Percentiles rank a stretch among this genome's conserved stretches.
phyloP scores from a whole-genome alignment of 2,329 filamentous ascomycete species.

The Fusarium caatingaense region DNA sequence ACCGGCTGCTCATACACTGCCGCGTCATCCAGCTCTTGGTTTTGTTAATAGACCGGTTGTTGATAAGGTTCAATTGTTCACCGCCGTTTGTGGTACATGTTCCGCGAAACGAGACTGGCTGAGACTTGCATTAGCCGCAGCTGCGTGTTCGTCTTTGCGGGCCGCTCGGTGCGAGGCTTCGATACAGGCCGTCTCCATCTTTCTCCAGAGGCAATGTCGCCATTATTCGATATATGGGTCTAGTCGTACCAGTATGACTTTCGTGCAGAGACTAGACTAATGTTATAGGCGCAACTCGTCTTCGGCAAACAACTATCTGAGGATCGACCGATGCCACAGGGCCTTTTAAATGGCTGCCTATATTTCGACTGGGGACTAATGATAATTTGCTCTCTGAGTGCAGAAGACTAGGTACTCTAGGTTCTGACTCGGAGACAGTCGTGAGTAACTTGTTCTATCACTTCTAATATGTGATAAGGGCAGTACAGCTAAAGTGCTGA shows the following conservation, averaged over 20 bases:
- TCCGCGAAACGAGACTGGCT: constrained; percentile 13
- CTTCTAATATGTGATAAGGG: not conserved
- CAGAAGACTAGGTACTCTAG: not conserved
- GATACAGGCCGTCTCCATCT: constrained; percentile 35
- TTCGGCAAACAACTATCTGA: not conserved
- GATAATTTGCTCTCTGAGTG: not conserved
- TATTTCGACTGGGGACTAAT: not conserved
- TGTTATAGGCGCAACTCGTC: not conserved
- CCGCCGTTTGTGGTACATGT: constrained; percentile 41
- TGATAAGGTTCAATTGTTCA: constrained; percentile 34
- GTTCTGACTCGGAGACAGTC: not conserved
- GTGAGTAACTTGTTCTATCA: not conserved
- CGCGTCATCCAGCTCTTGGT: constrained; percentile 22
- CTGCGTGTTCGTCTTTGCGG: constrained; percentile 29
- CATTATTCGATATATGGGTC: constrained; percentile 35
- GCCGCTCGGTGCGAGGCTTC: constrained; percentile 36
- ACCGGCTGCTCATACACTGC: constrained; percentile 35
- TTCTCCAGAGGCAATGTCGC: constrained; percentile 34
- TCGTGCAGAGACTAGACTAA: constrained; percentile 26
- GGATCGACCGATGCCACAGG: not conserved
- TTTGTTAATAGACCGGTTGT: constrained; percentile 25
- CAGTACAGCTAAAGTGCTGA: not conserved
- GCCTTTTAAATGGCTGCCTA: not conserved
- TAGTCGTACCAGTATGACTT: constrained; percentile 21
- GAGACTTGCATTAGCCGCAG: constrained; percentile 42